Conservation (phyloP, 768 basidiomycete species). For the Pleurotus salmoneostramineus region DNA sequence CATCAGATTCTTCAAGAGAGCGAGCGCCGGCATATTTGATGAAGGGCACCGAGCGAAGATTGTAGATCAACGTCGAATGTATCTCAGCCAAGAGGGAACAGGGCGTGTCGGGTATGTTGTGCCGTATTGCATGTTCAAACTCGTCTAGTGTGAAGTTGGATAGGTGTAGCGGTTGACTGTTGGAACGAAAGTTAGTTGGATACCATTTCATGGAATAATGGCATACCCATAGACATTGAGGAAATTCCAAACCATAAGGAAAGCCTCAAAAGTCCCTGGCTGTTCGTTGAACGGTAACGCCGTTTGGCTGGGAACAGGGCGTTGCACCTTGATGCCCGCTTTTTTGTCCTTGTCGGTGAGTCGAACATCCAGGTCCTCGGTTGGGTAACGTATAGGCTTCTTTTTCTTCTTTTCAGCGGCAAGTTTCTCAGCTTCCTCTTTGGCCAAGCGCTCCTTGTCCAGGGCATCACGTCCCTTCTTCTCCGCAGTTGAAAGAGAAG, state of each 20-base stretch:
- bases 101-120: conserved; percentile 61
- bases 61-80: conserved; percentile 86
- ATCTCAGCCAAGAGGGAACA: conserved; percentile 83
- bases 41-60: conserved; percentile 79
- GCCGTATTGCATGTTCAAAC: conserved; percentile 82
- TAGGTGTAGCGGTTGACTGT: conserved; percentile 81
- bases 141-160: conserved; percentile 93
- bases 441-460: conserved; percentile 61
- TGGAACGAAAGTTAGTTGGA: conserved; percentile 7
- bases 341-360: conserved; percentile 81
- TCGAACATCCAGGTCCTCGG: conserved; percentile 85
- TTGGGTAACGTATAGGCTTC: conserved; percentile 88
- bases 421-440: conserved; percentile 68
- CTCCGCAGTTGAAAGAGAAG: conserved; percentile 38
- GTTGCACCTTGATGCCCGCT: conserved; percentile 62
- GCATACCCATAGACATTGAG: conserved; percentile 89
- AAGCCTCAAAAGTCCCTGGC: conserved; percentile 69
- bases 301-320: conserved; percentile 60
- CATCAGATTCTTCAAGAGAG: conserved; percentile 47
- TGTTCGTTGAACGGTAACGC: conserved; percentile 68
- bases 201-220: background rate
- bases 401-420: conserved; percentile 84
- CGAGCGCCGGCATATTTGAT: conserved; percentile 71
- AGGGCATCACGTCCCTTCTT: conserved; percentile 67
- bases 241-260: conserved; percentile 94